Percentiles rank a stretch among this genome's conserved stretches.
phyloP scores from a whole-genome alignment of 140 eudicot genomes.

The Ambrosia hybrid region DNA sequence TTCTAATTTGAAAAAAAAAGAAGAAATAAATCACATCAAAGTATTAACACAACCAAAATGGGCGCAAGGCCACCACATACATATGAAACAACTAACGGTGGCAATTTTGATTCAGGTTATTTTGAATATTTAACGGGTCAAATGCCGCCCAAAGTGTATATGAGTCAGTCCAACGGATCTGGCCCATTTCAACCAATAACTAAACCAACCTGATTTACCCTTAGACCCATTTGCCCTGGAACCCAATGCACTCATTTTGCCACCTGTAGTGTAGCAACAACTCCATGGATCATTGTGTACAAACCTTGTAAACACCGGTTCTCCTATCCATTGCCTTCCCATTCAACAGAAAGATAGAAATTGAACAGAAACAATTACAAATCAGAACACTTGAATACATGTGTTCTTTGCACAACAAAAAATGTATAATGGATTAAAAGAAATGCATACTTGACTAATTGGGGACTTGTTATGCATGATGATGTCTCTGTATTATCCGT shows the following conservation, averaged over 20 bases:
- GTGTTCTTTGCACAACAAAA: not conserved
- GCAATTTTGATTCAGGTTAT: not conserved
- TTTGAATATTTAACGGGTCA: not conserved
- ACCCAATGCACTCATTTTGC: no score
- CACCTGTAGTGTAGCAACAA: not conserved
- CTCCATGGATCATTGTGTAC: constrained; percentile 19
- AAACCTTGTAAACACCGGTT: constrained; percentile 52
- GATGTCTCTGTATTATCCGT: constrained; percentile 66
- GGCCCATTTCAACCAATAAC: not conserved
- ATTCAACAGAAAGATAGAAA: constrained; percentile 64
- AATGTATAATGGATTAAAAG: constrained; percentile 1
- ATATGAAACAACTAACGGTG: constrained; percentile 2
- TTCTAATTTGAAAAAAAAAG: no score
- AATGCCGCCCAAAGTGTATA: not conserved
- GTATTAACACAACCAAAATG: constrained; percentile 8
- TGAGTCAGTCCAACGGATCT: not conserved
- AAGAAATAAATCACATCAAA: not conserved
- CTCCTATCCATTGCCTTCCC: constrained; percentile 74
- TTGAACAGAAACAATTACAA: constrained; percentile 7
- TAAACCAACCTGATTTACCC: not conserved
- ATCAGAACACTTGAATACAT: constrained; percentile 26
- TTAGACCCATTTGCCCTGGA: no score
- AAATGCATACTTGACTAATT: constrained; percentile 58
- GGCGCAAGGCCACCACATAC: not conserved
- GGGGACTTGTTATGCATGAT: constrained; percentile 73